phyloP scores from a whole-genome alignment of 2,329 filamentous ascomycete species.

The Aspergillus oerlinghausenensis region DNA sequence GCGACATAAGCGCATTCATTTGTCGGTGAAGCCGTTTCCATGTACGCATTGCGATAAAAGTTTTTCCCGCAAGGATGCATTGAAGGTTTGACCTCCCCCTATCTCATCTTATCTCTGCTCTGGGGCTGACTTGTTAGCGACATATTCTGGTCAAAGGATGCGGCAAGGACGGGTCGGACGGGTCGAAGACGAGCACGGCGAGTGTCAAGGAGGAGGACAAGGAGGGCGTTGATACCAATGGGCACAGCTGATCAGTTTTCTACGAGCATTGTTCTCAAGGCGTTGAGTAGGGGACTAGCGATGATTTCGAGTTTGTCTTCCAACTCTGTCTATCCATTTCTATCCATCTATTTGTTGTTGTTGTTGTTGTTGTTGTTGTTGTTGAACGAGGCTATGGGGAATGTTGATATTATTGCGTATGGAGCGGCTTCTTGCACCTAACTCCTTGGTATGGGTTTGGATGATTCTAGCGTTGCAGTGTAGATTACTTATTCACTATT shows the following conservation, averaged over 20 bases:
- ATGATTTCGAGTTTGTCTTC: constrained; percentile 1
- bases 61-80: constrained; percentile 91
- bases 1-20: constrained; percentile 88
- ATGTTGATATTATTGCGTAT: neutral
- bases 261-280: neutral
- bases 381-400: neutral
- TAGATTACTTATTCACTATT: neutral
- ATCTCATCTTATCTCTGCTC: no score
- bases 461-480: no score
- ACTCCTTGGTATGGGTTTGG: no score
- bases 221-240: constrained; percentile 8
- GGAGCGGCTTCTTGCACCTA: no score
- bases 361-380: neutral
- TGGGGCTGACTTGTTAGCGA: constrained; percentile 41
- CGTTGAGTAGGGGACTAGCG: neutral
- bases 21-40: constrained; percentile 92
- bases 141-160: constrained; percentile 66
- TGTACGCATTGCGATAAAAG: constrained; percentile 91
- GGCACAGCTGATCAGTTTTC: constrained; percentile 1
- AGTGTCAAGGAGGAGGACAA: constrained; percentile 17
- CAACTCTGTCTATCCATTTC: neutral
- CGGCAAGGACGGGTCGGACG: constrained; percentile 44
- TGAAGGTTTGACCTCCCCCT: constrained; percentile 66
- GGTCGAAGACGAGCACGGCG: constrained; percentile 1
- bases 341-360: neutral